Evolutionary conservation across 371 early-diverging fungal species (phyloP).

Genomic region (Apophysomyces ossiformis): DNA sequence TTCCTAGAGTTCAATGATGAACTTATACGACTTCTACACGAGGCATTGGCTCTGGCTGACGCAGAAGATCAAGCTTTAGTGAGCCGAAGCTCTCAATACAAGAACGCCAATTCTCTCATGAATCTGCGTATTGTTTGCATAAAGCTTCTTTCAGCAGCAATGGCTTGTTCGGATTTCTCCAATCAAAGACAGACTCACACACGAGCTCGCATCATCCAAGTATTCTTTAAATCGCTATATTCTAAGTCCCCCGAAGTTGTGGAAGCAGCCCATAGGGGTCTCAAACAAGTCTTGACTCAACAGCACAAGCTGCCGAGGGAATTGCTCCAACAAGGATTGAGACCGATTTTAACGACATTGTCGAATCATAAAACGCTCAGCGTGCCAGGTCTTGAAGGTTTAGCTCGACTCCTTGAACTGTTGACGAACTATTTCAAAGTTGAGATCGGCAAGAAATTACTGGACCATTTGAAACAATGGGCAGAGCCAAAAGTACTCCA

Average conservation of each 20-base stretch:
- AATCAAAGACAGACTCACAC: conserved; percentile 74
- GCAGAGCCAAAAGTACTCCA: conserved; percentile 85
- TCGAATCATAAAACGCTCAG: conserved; percentile 93
- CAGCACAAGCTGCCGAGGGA: conserved; percentile 95
- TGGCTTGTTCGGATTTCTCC: conserved; percentile 85
- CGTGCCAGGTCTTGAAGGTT: conserved; percentile 90
- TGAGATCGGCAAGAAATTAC: conserved; percentile 96
- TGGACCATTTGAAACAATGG: conserved; percentile 95
- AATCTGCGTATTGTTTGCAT: conserved; percentile 95
- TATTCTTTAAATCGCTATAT: conserved; percentile 98
- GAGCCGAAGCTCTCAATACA: conserved; percentile 82
- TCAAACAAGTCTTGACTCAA: conserved; percentile 86
- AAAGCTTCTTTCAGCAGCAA: conserved; percentile 91
- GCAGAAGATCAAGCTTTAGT: conserved; percentile 97
- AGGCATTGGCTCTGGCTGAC: conserved; percentile 94
- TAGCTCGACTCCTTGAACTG: conserved; percentile 91
- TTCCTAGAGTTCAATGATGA: conserved; percentile 93
- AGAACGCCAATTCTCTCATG: conserved; percentile 80
- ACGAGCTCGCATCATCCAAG: conserved; percentile 89
- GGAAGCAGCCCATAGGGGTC: conserved; percentile 92
- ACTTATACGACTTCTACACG: conserved; percentile 86
- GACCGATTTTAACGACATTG: conserved; percentile 94
- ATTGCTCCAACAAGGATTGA: conserved; percentile 93
- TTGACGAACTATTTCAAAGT: conserved; percentile 98
- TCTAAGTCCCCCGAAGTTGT: conserved; percentile 92